Evolutionary conservation across 225 moss, liverwort and hornwort genomes (phyloP), one percentile per base, ranked within the genome.

Genomic region (Sphagnum tenellum): DNA sequence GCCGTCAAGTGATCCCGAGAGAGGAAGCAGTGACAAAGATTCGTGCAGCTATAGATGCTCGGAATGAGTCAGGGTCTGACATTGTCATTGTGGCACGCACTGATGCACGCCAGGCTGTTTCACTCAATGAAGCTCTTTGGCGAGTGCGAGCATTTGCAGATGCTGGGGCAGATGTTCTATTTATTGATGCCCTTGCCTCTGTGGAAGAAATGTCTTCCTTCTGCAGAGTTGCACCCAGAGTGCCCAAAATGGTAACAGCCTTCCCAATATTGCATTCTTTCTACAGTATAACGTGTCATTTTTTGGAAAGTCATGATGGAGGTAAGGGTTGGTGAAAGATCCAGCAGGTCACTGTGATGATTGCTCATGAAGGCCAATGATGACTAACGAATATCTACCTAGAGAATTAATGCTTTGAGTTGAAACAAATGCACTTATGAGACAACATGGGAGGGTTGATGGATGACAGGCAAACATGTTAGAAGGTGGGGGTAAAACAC

Each of bases 401-500:
- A 29, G 29, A 29, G 29, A 29, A 29, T 29, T 29, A 29, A 29
- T 29, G 29, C 29, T 29, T 29, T 29, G 29, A 29, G 29, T 29
- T 29, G 29, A 29, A 29, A 29, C 29, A 29, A 29, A 29, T 29
- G 29, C 29, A 29, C 29, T 29, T 29, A 29, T 29, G 29, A 29
- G 29, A 29, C 29, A 29, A 29, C 29, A 29, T 29, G 29, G 29
- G 29, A 29, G 29, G 7, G 9, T 5, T 66, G 11, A n/a, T 53
- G 14, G 45, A 56, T 45, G 46, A 63, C 87, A 95, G 91, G 96
- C 92, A 55, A 96, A 92, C 57, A 96, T 96, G 92, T 67, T 96
- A 63, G 95, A 92, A 74, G 94, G 94, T 77, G 95, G 92, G n/a
- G 92, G 92, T 5, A 86, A 89, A 57, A 96, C 95, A 45, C 95